Percentiles rank a stretch among this genome's conserved stretches.
Evolutionary conservation across 192 early-diverging fungal genomes (phyloP).

Genomic region (Umbelopsis sp.): DNA sequence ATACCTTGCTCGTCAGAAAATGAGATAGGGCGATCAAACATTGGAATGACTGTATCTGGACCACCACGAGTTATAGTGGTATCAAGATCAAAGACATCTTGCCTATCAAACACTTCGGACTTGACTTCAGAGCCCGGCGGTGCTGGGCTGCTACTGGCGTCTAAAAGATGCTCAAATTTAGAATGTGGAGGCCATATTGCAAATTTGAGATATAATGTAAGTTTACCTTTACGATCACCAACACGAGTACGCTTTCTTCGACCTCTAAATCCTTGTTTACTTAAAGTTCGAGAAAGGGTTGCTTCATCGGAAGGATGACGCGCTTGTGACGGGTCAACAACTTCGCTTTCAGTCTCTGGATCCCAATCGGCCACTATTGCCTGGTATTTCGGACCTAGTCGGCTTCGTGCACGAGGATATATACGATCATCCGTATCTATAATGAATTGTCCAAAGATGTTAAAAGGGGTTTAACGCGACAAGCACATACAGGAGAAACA

Average conservation of each 20-base stretch:
- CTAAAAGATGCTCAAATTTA: background rate
- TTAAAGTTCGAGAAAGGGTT: background rate
- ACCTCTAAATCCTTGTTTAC: background rate
- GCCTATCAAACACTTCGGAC: background rate
- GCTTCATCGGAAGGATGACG: background rate
- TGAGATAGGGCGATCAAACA: slow-evolving; percentile 41
- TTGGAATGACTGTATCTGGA: slow-evolving; percentile 42
- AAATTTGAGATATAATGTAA: background rate
- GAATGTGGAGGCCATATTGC: background rate
- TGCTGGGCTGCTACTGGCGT: background rate
- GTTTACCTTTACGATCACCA: background rate
- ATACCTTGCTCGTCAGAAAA: slow-evolving; percentile 46
- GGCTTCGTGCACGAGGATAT: slow-evolving; percentile 75
- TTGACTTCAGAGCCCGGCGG: background rate
- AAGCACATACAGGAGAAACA: background rate
- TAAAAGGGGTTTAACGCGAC: background rate
- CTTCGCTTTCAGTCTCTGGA: slow-evolving; percentile 16
- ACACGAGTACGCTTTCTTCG: slow-evolving; percentile 1
- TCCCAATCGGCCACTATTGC: slow-evolving; percentile 66
- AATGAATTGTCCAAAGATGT: slow-evolving; percentile 2
- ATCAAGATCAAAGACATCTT: slow-evolving; percentile 5
- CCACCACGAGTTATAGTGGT: slow-evolving; percentile 35
- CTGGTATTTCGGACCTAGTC: slow-evolving; percentile 85
- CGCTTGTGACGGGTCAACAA: background rate
- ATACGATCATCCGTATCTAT: slow-evolving; percentile 74